Evolutionary conservation across 2,329 filamentous ascomycete genomes (phyloP), one percentile per base, ranked within the genome.

Genomic region (Pseudogymnoascus sp.): DNA sequence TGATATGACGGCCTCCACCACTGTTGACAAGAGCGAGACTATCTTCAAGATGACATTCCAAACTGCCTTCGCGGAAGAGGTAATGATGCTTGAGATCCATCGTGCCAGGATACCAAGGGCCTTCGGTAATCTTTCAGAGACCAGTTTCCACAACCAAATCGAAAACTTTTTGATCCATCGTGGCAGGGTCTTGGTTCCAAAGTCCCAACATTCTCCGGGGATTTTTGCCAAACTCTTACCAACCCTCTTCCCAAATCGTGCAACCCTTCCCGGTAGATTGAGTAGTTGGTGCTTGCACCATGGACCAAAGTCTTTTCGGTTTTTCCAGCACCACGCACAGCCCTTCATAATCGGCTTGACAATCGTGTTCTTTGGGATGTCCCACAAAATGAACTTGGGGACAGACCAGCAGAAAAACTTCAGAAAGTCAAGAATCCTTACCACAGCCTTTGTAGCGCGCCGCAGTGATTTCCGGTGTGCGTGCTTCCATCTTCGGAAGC

Each of bases 21-120:
- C 65, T 1, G 77, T 79, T 58, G 78, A 76, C 1, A 78, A 1
- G 0, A 75, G 65, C 1, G 75, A 75, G 2, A 74, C 62, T 1
- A 73, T 14, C 35, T 69, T 69, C n/a, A 65, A 45, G 4, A 72
- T 59, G 4, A 71, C 67, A 14, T 71, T 43, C 25, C 63, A 63
- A 1, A 75, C 61, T 0, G 72, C 71, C 6, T 60, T 52, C 0
- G 71, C 70, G 0, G 73, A 18, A 8, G 61, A 67, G 66, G 64
- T 70, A 18, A 76, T 28, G 1, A 71, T 70, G 5, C 65, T 64
- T 28, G 67, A 70, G 1, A 78, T 59, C 74, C 76, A 77, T 3
- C 61, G 38, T 0, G 66, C 59, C 1, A 74, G 43, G 0, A 63
- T 64, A 65, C 66, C 69, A 38, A 73, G 37, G 2, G 68, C 72